Conservation (phyloP, 345 rosid species). For the Reutealis trisperma region DNA sequence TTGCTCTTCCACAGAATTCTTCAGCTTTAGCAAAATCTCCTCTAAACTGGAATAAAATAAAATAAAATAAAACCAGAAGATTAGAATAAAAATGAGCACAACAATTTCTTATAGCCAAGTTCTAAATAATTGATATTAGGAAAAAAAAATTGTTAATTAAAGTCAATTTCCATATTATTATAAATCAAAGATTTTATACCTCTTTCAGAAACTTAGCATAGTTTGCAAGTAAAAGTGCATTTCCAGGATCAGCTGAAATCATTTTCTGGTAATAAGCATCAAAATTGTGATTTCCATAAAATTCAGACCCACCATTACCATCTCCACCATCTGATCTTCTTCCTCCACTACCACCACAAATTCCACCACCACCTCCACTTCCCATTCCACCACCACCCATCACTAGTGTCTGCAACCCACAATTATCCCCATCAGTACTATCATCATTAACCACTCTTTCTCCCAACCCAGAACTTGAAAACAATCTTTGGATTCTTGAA, state of each 20-base stretch:
- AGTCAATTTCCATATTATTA: no score
- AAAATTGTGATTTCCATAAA: constrained; percentile 42
- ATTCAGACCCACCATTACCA: constrained; percentile 29
- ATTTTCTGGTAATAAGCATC: constrained; percentile 58
- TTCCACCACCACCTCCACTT: constrained; percentile 29
- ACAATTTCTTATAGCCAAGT: no score
- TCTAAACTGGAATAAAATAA: constrained; percentile 35
- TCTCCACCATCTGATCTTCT: constrained; percentile 25
- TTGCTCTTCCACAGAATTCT: constrained; percentile 64
- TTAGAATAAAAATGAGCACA: no score
- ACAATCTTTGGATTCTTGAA: constrained; percentile 28
- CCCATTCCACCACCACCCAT: constrained; percentile 32
- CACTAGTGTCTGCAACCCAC: constrained; percentile 31
- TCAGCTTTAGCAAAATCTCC: constrained; percentile 64
- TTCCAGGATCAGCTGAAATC: constrained; percentile 58
- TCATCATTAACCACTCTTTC: constrained; percentile 26
- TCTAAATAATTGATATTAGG: no score
- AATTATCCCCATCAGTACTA: constrained; percentile 16
- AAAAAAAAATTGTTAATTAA: no score
- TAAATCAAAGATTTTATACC: constrained; percentile 26
- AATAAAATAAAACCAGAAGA: background rate
- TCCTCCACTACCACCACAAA: constrained; percentile 22
- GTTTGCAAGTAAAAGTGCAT: constrained; percentile 59
- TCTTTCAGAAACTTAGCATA: constrained; percentile 74
- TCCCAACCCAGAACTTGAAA: constrained; percentile 54